Evolutionary conservation across 2,329 filamentous ascomycete species (phyloP), one percentile per base, ranked within the genome.

Genomic region (Penicillium brevicompactum): DNA sequence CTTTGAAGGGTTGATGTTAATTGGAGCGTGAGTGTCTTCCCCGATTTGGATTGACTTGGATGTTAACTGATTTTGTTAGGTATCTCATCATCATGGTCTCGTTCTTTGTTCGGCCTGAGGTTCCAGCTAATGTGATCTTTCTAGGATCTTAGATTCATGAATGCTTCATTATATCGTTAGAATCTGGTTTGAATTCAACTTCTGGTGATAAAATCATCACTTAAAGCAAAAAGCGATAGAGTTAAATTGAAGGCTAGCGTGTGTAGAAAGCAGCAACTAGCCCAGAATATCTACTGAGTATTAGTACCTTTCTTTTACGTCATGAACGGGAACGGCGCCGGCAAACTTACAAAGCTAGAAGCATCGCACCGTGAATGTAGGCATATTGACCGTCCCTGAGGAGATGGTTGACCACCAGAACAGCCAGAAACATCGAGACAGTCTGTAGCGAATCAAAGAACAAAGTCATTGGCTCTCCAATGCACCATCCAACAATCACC

Each of bases 401-500:
- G 1, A 87, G 70, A 86, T 89, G 38, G 24, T 68, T 87, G 22
- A 89, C 87, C 30, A 90, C 85, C 22, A 90, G 74, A 6, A 89
- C 86, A 13, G 85, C 86, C 44, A 90, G 77, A 53, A 86, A 87
- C 68, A 90, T 89, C 1, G 86, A 82, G 24, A 90, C 84, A 0
- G 87, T 89, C 76, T 89, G 84, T 66, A 90, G 87, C 0, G 82
- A 87, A 76, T 90, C 86, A 61, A 91, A 91, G 68, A 87, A 87
- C 38, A 91, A 79, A 10, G 86, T 86, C 87, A 90, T 89, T 21
- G 83, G 81, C 61, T 84, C 77, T 49, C 81, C 83, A 69, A 88
- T 84, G 54, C 86, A 84, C 88, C 88, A 91, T 55, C 87, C 88
- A 37, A 90, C 78, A 60, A 91, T 83, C 45, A 91, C 88, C 47